Conservation (phyloP, 2,329 filamentous ascomycete genomes). For the Cordyceps tenuipes region DNA sequence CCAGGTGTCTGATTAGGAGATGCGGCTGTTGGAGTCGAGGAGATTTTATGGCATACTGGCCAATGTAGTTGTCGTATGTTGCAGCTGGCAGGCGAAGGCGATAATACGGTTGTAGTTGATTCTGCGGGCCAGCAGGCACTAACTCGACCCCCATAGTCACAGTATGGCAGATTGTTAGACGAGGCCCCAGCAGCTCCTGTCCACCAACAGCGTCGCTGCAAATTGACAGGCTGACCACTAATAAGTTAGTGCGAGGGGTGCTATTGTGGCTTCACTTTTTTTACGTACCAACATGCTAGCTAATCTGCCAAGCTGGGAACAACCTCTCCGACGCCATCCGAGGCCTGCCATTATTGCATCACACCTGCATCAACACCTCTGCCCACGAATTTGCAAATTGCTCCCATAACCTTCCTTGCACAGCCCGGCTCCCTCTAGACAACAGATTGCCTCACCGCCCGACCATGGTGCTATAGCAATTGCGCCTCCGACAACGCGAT, state of each 20-base stretch:
- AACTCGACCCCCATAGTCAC: background rate
- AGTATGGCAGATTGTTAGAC: background rate
- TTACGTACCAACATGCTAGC: conserved; percentile 1
- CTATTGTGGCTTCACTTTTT: background rate
- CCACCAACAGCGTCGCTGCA: conserved; percentile 7
- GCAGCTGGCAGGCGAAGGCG: background rate
- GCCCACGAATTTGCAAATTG: background rate
- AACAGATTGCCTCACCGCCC: background rate
- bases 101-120: background rate
- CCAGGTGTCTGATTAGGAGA: background rate
- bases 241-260: background rate
- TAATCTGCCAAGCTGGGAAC: background rate
- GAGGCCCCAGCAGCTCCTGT: background rate
- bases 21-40: background rate
- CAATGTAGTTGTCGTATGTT: background rate
- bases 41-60: background rate
- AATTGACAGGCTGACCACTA: conserved; percentile 7
- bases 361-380: background rate
- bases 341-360: background rate
- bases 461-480: conserved; percentile 10
- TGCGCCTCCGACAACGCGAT: background rate
- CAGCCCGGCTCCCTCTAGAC: background rate
- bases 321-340: background rate
- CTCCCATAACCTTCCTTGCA: background rate
- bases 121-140: background rate